A percentile compares a stretch with the other conserved stretches of the same genome.
phyloP scores from a whole-genome alignment of 1,139 yeast genomes.

The Kodamaea sp. region DNA sequence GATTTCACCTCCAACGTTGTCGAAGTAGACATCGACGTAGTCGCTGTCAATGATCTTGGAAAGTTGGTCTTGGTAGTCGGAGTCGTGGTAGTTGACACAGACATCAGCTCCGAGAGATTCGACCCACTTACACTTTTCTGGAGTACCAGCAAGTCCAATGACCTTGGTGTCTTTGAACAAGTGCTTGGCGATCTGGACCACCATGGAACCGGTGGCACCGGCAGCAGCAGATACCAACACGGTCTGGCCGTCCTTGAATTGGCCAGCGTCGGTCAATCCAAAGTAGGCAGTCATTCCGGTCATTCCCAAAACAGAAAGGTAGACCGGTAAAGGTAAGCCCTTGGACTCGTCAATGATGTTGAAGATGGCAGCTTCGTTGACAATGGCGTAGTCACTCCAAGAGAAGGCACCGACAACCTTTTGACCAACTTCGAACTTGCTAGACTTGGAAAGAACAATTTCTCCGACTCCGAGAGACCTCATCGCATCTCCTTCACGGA shows the following conservation, averaged over 20 bases:
- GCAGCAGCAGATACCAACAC: conserved; percentile 67
- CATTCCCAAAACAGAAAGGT: conserved; percentile 42
- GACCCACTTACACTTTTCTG: conserved; percentile 55
- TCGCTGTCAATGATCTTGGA: conserved; percentile 38
- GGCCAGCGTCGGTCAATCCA: conserved; percentile 50
- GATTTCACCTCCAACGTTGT: conserved; percentile 25
- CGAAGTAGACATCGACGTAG: conserved; percentile 30
- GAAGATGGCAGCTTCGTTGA: conserved; percentile 20
- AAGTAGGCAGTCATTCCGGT: conserved; percentile 67
- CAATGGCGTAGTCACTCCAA: conserved; percentile 35
- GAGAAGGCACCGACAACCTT: conserved; percentile 21
- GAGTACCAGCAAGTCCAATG: conserved; percentile 66
- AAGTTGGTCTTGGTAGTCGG: conserved; percentile 44
- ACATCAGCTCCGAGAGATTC: conserved; percentile 57
- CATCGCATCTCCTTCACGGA: conserved; percentile 22
- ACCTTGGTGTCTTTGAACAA: conserved; percentile 56
- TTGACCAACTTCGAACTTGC: conserved; percentile 23
- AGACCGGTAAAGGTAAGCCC: conserved; percentile 30
- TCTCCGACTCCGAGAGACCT: conserved; percentile 23
- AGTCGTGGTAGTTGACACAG: conserved; percentile 55
- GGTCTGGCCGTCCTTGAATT: conserved; percentile 36
- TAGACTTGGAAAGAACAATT: conserved; percentile 24
- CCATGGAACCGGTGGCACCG: conserved; percentile 69
- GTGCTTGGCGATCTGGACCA: conserved; percentile 59
- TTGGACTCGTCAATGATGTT: conserved; percentile 25